Evolutionary conservation across 805 yeast species (phyloP).

Genomic region (Cyberlindnera misumaiensis): DNA sequence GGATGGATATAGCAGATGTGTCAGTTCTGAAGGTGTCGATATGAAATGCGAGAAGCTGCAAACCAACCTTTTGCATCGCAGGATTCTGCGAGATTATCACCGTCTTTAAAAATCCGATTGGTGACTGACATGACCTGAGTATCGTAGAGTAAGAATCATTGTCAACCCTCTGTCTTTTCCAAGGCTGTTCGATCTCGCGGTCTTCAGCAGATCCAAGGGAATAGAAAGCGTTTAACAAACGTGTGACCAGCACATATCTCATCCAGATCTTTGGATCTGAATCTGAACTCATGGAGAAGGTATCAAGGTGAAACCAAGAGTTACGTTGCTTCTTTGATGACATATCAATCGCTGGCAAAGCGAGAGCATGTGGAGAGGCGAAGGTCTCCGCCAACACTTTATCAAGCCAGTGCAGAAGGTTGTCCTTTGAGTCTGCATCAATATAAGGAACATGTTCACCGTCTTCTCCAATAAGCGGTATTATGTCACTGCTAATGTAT

Average conservation of each 20-base stretch:
- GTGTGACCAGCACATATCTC: conserved; percentile 28
- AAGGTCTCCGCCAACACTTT: not conserved
- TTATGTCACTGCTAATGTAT: conserved; percentile 26
- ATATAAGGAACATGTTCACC: conserved; percentile 1
- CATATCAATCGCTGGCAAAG: conserved; percentile 10
- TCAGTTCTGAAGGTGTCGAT: conserved; percentile 9
- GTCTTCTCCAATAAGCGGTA: conserved; percentile 17
- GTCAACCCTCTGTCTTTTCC: conserved; percentile 26
- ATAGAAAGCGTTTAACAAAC: conserved; percentile 20
- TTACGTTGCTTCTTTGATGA: not conserved
- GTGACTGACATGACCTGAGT: conserved; percentile 21
- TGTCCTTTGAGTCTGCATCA: conserved; percentile 7
- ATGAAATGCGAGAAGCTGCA: conserved; percentile 27
- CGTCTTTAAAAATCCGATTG: conserved; percentile 19
- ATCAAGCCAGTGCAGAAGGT: conserved; percentile 13
- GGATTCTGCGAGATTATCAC: conserved; percentile 4
- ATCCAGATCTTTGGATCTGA: conserved; percentile 33
- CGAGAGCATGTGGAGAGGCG: not conserved
- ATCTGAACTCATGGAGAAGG: conserved; percentile 7
- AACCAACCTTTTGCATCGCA: conserved; percentile 8
- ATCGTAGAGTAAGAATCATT: conserved; percentile 20
- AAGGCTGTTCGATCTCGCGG: conserved; percentile 3
- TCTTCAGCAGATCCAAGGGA: not conserved
- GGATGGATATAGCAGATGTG: conserved; percentile 1
- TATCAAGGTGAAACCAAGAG: conserved; percentile 24